Evolutionary conservation across 108 stramenopile genomes (phyloP), one percentile per base, ranked within the genome.

Genomic region (Stephanodiscus triporus): DNA sequence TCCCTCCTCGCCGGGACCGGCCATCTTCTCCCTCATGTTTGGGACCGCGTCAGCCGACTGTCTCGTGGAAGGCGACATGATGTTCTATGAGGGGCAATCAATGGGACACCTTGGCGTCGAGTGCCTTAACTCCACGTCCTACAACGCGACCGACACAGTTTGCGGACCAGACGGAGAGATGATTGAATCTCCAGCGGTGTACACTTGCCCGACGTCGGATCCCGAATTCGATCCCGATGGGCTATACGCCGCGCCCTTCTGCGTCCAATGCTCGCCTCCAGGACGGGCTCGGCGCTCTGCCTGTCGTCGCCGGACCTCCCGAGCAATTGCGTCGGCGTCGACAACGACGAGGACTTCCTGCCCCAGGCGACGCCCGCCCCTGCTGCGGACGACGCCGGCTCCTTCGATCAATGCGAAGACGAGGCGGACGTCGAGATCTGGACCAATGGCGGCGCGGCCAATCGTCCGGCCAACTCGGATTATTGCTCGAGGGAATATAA

Each of bases 51-150:
- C 49, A 2, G 27, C 64, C 16, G 42, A 65, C 16, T 48, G 64
- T 20, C 29, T 48, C 38, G 48, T 65, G 45, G 64, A 50, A 8
- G 64, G 64, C 64, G 64, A 65, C 45, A 65, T 65, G 48, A 27
- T 65, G 20, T 65, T 50, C 64, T 5, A 17, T 2, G 64, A 65
- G 38, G 64, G 64, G 0, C 48, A 65, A 17, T 42, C 37, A 19
- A 65, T 20, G 20, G 64, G 64, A 26, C 42, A 38, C 64, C 10
- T 65, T 20, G 64, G 64, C 27, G 13, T 47, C 26, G 64, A 42
- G n/a, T 65, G 64, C 45, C 20, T 65, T 45, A 50, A 65, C 43
- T 22, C 22, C 11, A 50, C 49, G 7, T 29, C 45, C 29, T 65
- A 47, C 43, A 45, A 65, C 32, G 38, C n/a, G 13, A 29, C 7